Evolutionary conservation across 1,284 basidiomycete genomes (phyloP).

Genomic region (Cryptococcus deneoformans): DNA sequence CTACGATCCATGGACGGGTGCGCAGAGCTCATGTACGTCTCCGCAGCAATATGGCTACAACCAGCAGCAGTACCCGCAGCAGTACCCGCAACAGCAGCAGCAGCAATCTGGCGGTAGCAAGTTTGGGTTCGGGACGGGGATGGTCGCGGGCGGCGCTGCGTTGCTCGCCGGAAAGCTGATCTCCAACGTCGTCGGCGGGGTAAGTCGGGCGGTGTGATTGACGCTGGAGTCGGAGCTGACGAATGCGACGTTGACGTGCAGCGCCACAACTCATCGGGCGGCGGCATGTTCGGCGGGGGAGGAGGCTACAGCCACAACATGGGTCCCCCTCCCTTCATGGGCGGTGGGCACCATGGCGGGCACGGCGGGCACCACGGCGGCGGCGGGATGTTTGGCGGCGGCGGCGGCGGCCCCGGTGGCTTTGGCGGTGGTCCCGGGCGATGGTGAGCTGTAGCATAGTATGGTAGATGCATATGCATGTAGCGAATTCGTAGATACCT

Average conservation of each 20-base stretch:
- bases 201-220: too few species aligned
- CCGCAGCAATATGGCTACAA: slow-evolving; percentile 4
- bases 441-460: too few species aligned
- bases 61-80: slow-evolving; percentile 1
- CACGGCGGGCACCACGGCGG: slow-evolving; percentile 5
- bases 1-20: too few species aligned
- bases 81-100: neutral
- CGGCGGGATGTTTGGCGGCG: slow-evolving; percentile 11
- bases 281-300: slow-evolving; percentile 4
- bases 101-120: slow-evolving; percentile 2
- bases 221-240: too few species aligned
- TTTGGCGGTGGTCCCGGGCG: slow-evolving; percentile 5
- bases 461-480: slow-evolving; percentile 10
- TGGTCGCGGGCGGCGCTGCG: slow-evolving; percentile 13
- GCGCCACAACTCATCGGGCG: neutral
- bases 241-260: too few species aligned
- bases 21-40: neutral
- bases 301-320: slow-evolving; percentile 12
- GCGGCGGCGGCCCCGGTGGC: neutral
- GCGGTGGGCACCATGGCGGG: slow-evolving; percentile 2
- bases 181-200: slow-evolving; percentile 5
- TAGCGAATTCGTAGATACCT: neutral
- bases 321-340: slow-evolving; percentile 38
- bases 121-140: slow-evolving; percentile 11
- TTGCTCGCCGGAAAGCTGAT: slow-evolving; percentile 15